Base-by-base conservation (phyloP, 306 rosid genomes). In the barrel medic (Medicago truncatula) region DNA sequence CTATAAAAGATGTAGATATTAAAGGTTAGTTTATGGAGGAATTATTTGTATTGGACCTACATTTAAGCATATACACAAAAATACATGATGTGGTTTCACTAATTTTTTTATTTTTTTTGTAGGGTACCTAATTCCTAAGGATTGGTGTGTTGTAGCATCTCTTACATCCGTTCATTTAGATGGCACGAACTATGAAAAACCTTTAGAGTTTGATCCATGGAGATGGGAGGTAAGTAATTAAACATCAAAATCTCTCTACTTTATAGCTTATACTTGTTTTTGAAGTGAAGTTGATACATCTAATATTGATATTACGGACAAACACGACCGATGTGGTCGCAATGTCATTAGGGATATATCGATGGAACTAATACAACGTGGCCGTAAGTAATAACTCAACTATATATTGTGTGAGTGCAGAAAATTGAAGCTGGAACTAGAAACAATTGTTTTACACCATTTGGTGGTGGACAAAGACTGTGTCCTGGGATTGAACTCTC, bases 401-500 rank as follows among this genome's bases (percentile, higher is more conserved):
- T 56, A 18, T 18, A 18, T 59, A 25, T 59, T 60, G 7, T 23
- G 31, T 76, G 62, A 14, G 23, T 67, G 78, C 76, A 85, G 88
- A 79, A 61, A 23, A 81, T 21, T 50, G 88, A 62, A 60, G 70
- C 80, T 68, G 86, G 79, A 57, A 72, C 70, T 47, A 84, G 80
- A 46, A 90, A 84, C 71, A 87, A 70, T 15, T 84, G 71, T 76
- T 92, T 85, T 43, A 88, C 93, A 62, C 99, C 99, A 40, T 95
- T 95, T 54, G 99, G 99, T 25, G 99, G 97, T 25, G 99, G 99
- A 71, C 99, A 89, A 70, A 86, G 99, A 81, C 82, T 95, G 38
- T 95, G 99, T 70, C 99, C 99, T 18, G 99, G 99, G 58, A 73
- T 90, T 69, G 99, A 95, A 76, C 88, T 92, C 13, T 89, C 97